Conservation (phyloP, 2,329 filamentous ascomycete genomes). For the Colletotrichum sp. region DNA sequence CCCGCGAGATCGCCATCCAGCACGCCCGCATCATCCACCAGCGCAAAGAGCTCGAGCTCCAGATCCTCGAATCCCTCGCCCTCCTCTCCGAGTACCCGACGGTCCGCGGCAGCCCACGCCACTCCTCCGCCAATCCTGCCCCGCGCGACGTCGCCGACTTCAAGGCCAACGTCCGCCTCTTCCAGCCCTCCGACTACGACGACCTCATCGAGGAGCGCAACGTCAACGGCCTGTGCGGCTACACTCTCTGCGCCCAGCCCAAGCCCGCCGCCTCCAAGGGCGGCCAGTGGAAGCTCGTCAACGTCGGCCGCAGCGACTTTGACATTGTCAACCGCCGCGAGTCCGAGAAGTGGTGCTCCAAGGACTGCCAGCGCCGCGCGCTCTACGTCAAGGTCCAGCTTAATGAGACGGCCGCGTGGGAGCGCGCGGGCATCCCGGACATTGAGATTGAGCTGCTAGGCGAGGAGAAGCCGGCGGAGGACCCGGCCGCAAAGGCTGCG, state of each 20-base stretch:
- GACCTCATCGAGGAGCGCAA: constrained; percentile 89
- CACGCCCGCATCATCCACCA: constrained; percentile 85
- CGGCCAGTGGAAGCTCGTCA: constrained; percentile 72
- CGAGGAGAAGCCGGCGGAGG: constrained; percentile 61
- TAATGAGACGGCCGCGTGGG: constrained; percentile 84
- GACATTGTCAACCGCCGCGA: constrained; percentile 74
- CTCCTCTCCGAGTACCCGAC: constrained; percentile 68
- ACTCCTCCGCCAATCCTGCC: constrained; percentile 54
- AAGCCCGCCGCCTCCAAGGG: constrained; percentile 60
- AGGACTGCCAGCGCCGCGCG: constrained; percentile 77
- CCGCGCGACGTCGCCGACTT: constrained; percentile 69
- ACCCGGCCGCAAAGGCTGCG: constrained; percentile 43
- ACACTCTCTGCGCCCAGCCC: constrained; percentile 76
- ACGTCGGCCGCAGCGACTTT: constrained; percentile 56
- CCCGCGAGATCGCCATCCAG: constrained; percentile 72
- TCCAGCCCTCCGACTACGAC: constrained; percentile 90
- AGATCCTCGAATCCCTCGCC: constrained; percentile 76
- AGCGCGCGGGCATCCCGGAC: constrained; percentile 66
- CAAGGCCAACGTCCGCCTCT: constrained; percentile 69
- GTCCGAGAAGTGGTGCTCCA: constrained; percentile 86
- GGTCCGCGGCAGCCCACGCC: constrained; percentile 28
- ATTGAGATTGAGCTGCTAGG: constrained; percentile 69
- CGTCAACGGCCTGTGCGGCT: constrained; percentile 82
- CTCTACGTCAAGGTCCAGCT: constrained; percentile 91
- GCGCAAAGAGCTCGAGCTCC: constrained; percentile 77